Base-by-base conservation (phyloP, 495 filamentous ascomycete species). In the Penicillium simplicissimum region DNA sequence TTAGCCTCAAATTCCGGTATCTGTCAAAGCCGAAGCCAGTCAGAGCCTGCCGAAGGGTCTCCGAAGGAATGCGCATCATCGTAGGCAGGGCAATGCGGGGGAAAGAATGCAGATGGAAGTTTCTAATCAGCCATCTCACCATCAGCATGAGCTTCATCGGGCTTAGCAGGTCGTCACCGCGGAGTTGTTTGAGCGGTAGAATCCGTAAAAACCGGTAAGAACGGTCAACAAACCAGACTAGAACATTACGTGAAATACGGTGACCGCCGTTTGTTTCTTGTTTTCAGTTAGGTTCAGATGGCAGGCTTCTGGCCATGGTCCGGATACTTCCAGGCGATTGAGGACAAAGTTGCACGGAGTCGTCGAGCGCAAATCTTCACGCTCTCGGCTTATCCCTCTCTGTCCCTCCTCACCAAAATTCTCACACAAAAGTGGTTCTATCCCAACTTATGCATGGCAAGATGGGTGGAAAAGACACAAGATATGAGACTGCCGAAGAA, bases 1-100 rank as follows among this genome's bases (percentile, higher is more conserved):
- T 49, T 23, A 49, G 28, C 47, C 28, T 49, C 21, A 49, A 49
- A 10, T 15, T 49, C 47, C 21, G 47, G 47, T 49, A 49, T 49
- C 21, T 28, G 8, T 31, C 8, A 28, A 17, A 49, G 21, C 28
- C 21, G 47, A 49, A 31, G 21, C 28, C 21, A 49, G 10, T 23
- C 47, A 8, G 15, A 42, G 38, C 38, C 25, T 4, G 4, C 25
- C 25, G 25, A 28, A 4, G 25, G 25, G 25, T 28, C 25, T 4
- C 25, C 25, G 25, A 28, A 28, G 25, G 25, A 28, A 28, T 28
- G 25, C 4, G 2, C 25, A 28, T 28, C 25, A 28, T 28, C 25
- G 25, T 28, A 28, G 25, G 25, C 2, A 28, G 25, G 25, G 25
- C 4, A 28, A 28, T 28, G 25, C 25, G 25, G 15, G 38, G 38